A percentile compares a stretch with the other conserved stretches of the same genome.
phyloP scores from a whole-genome alignment of 768 basidiomycete genomes.

The Leccinum boreale region DNA sequence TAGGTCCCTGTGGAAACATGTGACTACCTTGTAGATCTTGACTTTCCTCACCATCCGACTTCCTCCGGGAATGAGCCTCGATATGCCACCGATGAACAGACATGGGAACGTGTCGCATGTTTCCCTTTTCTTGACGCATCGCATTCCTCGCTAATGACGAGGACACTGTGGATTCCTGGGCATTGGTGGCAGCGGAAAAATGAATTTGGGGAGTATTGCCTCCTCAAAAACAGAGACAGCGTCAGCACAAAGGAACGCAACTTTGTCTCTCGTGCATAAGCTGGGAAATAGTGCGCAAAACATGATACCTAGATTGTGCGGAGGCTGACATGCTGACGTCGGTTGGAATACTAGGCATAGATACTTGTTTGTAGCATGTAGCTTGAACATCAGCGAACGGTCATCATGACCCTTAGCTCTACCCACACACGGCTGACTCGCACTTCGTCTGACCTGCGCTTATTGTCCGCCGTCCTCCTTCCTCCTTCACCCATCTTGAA shows the following conservation, averaged over 20 bases:
- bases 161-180: slow-evolving; percentile 80
- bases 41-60: slow-evolving; percentile 70
- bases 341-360: slow-evolving; percentile 19
- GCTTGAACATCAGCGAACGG: neutral
- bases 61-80: slow-evolving; percentile 69
- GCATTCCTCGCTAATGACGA: slow-evolving; percentile 67
- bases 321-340: slow-evolving; percentile 19
- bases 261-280: slow-evolving; percentile 8
- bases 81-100: slow-evolving; percentile 58
- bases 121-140: slow-evolving; percentile 78
- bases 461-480: slow-evolving; percentile 32
- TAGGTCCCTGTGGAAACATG: slow-evolving; percentile 73
- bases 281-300: slow-evolving; percentile 9
- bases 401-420: slow-evolving; percentile 12
- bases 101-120: slow-evolving; percentile 84
- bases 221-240: slow-evolving; percentile 62
- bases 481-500: slow-evolving; percentile 48
- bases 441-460: slow-evolving; percentile 41
- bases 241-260: slow-evolving; percentile 26
- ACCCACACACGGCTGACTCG: slow-evolving; percentile 31
- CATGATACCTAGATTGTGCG: slow-evolving; percentile 4
- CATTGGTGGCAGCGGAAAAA: slow-evolving; percentile 64
- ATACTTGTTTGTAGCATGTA: slow-evolving; percentile 3
- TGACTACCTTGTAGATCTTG: slow-evolving; percentile 88
- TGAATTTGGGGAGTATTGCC: slow-evolving; percentile 86